A percentile compares a stretch with the other conserved stretches of the same genome.
Conservation (phyloP, 805 yeast genomes). For the Kodamaea sagamina region DNA sequence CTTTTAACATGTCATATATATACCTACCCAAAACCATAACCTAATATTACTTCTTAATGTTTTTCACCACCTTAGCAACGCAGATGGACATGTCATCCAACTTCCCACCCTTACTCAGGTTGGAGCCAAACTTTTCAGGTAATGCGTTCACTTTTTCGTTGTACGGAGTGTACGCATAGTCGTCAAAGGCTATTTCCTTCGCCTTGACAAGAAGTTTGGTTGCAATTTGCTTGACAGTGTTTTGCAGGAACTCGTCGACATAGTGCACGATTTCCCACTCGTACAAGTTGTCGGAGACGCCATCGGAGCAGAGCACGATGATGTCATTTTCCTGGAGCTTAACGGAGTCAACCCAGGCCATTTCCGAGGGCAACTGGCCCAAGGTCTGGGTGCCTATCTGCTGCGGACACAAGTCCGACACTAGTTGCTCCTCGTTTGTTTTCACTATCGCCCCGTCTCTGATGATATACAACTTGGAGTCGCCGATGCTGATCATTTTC, state of each 20-base stretch:
- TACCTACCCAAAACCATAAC: constrained; percentile 10
- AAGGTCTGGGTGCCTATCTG: constrained; percentile 56
- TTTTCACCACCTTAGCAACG: constrained; percentile 42
- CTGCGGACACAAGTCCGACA: constrained; percentile 49
- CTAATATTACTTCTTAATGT: constrained; percentile 11
- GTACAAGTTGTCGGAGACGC: constrained; percentile 54
- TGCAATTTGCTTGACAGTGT: constrained; percentile 41
- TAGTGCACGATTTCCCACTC: constrained; percentile 47
- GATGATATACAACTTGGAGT: constrained; percentile 49
- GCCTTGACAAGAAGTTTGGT: constrained; percentile 43
- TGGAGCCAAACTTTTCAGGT: constrained; percentile 33
- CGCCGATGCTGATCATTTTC: constrained; percentile 54
- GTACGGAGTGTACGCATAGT: constrained; percentile 54
- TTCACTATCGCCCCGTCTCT: constrained; percentile 46
- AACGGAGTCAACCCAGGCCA: constrained; percentile 48
- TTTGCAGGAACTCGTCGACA: constrained; percentile 35
- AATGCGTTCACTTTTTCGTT: constrained; percentile 51
- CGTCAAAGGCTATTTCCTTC: constrained; percentile 54
- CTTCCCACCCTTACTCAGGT: constrained; percentile 51
- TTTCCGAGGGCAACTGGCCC: constrained; percentile 44
- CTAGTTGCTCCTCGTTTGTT: constrained; percentile 50
- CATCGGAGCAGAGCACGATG: constrained; percentile 52
- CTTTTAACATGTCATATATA: no score
- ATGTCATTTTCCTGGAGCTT: constrained; percentile 44
- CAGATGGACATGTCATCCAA: constrained; percentile 56